Conservation (phyloP, 306 rosid genomes). For the Quercus parvula region DNA sequence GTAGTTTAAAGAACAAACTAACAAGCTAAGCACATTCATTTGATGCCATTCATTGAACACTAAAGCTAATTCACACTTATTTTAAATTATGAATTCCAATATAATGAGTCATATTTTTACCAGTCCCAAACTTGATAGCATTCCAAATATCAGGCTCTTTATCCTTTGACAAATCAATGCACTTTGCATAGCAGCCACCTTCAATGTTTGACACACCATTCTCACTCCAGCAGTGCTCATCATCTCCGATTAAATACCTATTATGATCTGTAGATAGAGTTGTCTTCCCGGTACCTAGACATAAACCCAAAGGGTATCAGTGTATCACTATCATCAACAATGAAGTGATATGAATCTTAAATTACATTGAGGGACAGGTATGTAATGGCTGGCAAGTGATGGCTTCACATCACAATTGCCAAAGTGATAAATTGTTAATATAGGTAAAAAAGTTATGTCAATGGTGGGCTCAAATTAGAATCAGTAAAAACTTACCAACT, state of each 20-base stretch:
- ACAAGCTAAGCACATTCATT: neutral
- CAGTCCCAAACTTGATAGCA: constrained; percentile 87
- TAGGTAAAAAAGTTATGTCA: too few species aligned
- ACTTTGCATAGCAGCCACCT: constrained; percentile 98
- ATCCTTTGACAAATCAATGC: constrained; percentile 75
- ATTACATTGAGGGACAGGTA: too few species aligned
- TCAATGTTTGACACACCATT: constrained; percentile 85
- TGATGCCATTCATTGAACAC: neutral
- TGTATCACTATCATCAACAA: neutral
- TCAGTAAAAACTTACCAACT: too few species aligned
- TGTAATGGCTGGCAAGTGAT: constrained; percentile 3
- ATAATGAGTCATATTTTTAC: constrained; percentile 26
- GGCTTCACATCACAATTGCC: neutral
- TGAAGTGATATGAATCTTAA: neutral
- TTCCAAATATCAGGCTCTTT: constrained; percentile 93
- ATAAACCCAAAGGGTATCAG: neutral
- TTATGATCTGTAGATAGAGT: constrained; percentile 83
- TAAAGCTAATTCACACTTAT: too few species aligned
- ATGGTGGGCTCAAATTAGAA: too few species aligned
- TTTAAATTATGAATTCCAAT: too few species aligned
- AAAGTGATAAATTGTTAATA: too few species aligned
- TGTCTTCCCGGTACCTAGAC: constrained; percentile 80
- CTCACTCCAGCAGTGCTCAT: constrained; percentile 86
- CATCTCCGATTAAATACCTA: constrained; percentile 78
- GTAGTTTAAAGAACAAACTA: neutral